Base-by-base conservation (phyloP, 805 yeast species). In the Kregervanrija delftensis region DNA sequence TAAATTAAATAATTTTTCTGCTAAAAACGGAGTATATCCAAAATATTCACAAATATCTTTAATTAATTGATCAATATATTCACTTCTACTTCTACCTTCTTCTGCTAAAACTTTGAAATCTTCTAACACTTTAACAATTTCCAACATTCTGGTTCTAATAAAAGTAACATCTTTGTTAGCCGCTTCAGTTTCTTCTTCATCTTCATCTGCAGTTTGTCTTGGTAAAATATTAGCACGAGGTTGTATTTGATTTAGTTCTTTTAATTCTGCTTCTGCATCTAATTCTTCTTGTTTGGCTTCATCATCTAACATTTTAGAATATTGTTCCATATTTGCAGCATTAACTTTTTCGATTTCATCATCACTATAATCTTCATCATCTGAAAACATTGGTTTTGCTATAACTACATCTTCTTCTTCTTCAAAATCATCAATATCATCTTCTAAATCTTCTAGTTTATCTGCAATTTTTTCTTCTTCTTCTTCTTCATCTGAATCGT, bases 101-200 rank as follows among this genome's bases (percentile, higher is more conserved):
- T 89, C 96, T 8, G 88, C 83, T 57, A 87, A 61, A 42, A 71
- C 83, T 60, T 80, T 81, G 69, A 91, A 88, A 65, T 91, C 87
- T 64, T 91, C 97, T 55, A 93, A 75, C 13, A 91, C 96, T 63
- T 90, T 90, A 41, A 90, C 91, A 50, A 95, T 79, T 69, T 93
- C 99, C 55, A 91, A 80, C 85, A 93, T 91, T 68, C 99, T 81
- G 14, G 96, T 87, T 67, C 98, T 81, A 8, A 86, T 76, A 56
- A 86, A 72, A 8, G 89, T 86, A 40, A 90, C 73, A 61, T 89
- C 96, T 33, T 45, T 48, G 22, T 47, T 49, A 32, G 47, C 49
- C 4, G 45, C 45, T 39, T 88, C 83, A 30, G 72, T 74, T 11
- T 61, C 58, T 12, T 72, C 74, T 30, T 70, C 69, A 52, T 71